Evolutionary conservation across 345 rosid genomes (phyloP).

Genomic region (Geranium brycei): DNA sequence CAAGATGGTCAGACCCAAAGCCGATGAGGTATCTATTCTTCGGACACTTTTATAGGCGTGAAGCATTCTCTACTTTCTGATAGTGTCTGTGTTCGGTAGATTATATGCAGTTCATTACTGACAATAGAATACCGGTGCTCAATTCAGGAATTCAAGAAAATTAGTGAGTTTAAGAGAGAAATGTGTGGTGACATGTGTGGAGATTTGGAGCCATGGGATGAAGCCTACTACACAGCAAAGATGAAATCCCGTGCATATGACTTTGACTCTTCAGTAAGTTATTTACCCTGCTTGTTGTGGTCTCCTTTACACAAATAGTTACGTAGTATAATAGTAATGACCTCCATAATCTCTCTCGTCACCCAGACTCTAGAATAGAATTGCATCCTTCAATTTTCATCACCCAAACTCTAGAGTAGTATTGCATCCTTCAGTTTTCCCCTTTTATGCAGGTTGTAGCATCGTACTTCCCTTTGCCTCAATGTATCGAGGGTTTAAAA

Average conservation of each 20-base stretch:
- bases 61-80: slow-evolving; percentile 1
- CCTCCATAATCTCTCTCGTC: neutral
- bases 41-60: slow-evolving; percentile 4
- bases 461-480: slow-evolving; percentile 75
- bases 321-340: too few relatives aligned
- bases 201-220: slow-evolving; percentile 95
- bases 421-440: neutral
- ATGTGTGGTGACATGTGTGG: slow-evolving; percentile 31
- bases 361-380: neutral
- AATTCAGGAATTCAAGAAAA: slow-evolving; percentile 52
- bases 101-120: neutral
- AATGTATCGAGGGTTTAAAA: slow-evolving; percentile 78
- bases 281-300: slow-evolving; percentile 10
- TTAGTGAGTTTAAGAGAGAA: slow-evolving; percentile 53
- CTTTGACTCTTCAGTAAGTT: slow-evolving; percentile 65
- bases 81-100: slow-evolving; percentile 2
- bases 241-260: slow-evolving; percentile 70
- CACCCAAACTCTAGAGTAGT: neutral
- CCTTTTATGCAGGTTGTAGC: slow-evolving; percentile 51
- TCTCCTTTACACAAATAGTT: neutral
- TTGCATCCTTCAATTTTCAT: neutral
- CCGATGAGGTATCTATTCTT: slow-evolving; percentile 50
- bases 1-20: slow-evolving; percentile 54
- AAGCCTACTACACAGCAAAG: slow-evolving; percentile 62
- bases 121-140: neutral